Evolutionary conservation across 306 rosid genomes (phyloP).

Genomic region (Arachis hypogaea): DNA sequence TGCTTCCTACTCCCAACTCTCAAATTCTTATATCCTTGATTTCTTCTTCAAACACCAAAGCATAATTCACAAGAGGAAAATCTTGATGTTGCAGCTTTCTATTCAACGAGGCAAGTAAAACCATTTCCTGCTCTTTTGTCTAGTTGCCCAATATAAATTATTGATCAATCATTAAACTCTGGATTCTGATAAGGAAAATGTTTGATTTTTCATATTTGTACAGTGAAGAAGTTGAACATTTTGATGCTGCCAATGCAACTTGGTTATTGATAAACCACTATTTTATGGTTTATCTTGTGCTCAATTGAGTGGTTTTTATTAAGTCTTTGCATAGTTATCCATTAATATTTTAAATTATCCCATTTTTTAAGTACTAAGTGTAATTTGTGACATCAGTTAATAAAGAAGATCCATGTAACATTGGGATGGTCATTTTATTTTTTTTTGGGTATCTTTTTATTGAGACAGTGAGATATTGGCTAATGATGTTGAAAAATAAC

Average conservation of each 20-base stretch:
- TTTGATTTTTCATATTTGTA: constrained; percentile 18
- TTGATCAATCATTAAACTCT: constrained; percentile 11
- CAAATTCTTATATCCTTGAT: neutral
- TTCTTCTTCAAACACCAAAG: constrained; percentile 14
- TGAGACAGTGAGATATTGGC: no score
- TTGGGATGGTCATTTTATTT: no score
- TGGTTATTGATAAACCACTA: no score
- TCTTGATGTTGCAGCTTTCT: constrained; percentile 42
- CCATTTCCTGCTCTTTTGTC: neutral
- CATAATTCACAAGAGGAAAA: neutral
- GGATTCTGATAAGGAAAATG: constrained; percentile 12
- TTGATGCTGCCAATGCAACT: constrained; percentile 46
- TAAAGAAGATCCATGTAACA: no score
- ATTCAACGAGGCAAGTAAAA: constrained; percentile 35
- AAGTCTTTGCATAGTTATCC: no score
- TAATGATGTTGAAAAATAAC: no score
- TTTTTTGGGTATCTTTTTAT: no score
- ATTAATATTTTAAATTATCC: no score
- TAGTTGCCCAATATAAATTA: neutral
- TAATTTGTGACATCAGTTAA: no score
- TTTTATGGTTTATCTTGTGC: no score
- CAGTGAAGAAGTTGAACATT: constrained; percentile 63
- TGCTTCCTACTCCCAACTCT: neutral
- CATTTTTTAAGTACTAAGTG: no score
- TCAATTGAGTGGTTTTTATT: no score